Evolutionary conservation across 768 basidiomycete genomes (phyloP), one percentile per base, ranked within the genome.

Genomic region (Hericium rajendrae): DNA sequence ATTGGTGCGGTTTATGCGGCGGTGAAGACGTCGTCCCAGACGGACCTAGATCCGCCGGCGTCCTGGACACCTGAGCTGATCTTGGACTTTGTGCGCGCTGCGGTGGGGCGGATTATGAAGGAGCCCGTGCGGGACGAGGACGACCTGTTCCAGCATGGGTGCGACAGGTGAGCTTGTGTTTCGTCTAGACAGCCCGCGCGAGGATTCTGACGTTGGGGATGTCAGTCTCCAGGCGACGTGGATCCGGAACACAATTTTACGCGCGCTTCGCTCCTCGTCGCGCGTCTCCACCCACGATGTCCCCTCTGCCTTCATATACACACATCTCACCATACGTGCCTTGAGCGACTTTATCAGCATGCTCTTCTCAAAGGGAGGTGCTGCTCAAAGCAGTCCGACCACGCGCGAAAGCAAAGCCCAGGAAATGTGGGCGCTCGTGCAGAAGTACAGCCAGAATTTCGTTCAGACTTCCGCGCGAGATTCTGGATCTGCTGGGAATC

Each of bases 1-100:
- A 64, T 64, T 15, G 49, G 61, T 15, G 39, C 38, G 15, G 48
- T 61, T 53, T 64, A 41, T 18, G 18, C 20, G 13, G 50, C 56
- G 12, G 40, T 57, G 13, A 22, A 16, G 22, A 22, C 16, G 1
- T n/a, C 43, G 4, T n/a, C 43, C 1, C 43, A 46, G 43, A 22
- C 13, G 2, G n/a, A 46, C 5, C 16, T 46, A 0, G 43, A 16
- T 4, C n/a, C 43, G 22, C 43, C 43, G 12, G 43, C 2, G 13
- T 22, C 16, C n/a, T 46, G 43, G 43, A 22, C 5, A 5, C 43
- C 43, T 1, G 43, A 16, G 2, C n/a, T n/a, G 43, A 46, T 22
- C 22, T 22, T 15, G 22, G 22, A 16, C 3, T 46, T 46, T 22
- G 43, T 46, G 43, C 43, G 43, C n/a, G n/a, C 16, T 5, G 22